Evolutionary conservation across 1,139 yeast genomes (phyloP).

Genomic region (Yamadazyma sp.): DNA sequence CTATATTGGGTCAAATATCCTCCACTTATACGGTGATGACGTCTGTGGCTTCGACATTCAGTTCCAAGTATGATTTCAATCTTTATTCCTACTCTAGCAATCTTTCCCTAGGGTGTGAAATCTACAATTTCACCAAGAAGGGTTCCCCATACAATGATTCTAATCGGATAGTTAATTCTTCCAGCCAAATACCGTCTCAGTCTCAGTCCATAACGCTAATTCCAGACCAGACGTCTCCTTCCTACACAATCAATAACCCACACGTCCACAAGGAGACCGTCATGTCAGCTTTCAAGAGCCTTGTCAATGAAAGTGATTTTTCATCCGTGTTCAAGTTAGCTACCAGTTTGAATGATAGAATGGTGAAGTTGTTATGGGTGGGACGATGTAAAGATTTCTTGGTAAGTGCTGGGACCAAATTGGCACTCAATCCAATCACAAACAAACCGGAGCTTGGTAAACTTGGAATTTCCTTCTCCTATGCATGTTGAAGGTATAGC

Average conservation of each 20-base stretch:
- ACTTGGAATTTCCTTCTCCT: constrained; percentile 42
- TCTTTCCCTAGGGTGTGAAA: constrained; percentile 80
- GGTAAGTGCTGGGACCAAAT: constrained; percentile 70
- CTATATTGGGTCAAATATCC: constrained; percentile 85
- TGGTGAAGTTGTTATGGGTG: constrained; percentile 77
- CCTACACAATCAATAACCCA: background rate
- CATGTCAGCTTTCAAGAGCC: constrained; percentile 53
- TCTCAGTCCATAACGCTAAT: constrained; percentile 6
- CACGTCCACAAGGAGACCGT: constrained; percentile 33
- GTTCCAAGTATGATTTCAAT: constrained; percentile 87
- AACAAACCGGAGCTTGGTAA: constrained; percentile 37
- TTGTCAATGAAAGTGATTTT: constrained; percentile 55
- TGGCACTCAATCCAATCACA: constrained; percentile 31
- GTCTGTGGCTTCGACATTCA: constrained; percentile 71
- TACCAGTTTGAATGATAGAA: constrained; percentile 64
- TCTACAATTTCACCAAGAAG: constrained; percentile 52
- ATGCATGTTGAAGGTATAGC: constrained; percentile 20
- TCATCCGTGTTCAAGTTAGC: constrained; percentile 75
- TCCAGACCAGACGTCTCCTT: constrained; percentile 18
- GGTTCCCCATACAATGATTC: constrained; percentile 9
- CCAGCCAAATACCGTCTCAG: constrained; percentile 1
- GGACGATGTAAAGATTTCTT: constrained; percentile 81
- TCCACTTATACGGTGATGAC: constrained; percentile 88
- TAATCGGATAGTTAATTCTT: constrained; percentile 5
- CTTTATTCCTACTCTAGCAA: constrained; percentile 89